Conservation (phyloP, 768 basidiomycete species). For the Multifurca ochricompacta region DNA sequence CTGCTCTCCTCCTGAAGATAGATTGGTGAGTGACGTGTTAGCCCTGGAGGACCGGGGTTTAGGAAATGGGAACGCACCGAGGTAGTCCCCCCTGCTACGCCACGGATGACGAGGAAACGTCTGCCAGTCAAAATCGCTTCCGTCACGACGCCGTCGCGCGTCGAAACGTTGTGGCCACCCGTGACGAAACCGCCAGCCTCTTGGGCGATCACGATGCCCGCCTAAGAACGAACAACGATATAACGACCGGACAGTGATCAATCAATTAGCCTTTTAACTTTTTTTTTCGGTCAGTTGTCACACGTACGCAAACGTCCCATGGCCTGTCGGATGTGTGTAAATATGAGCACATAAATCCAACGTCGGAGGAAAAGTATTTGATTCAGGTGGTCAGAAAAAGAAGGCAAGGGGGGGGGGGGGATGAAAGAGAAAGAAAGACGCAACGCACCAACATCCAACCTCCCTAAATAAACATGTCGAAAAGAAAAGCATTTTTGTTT, state of each 20-base stretch:
- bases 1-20: slow-evolving; percentile 47
- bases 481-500: no score
- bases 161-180: slow-evolving; percentile 49
- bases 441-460: slow-evolving; percentile 61
- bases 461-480: slow-evolving; percentile 56
- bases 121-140: slow-evolving; percentile 67
- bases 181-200: slow-evolving; percentile 82
- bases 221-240: no score
- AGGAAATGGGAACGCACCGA: slow-evolving; percentile 32
- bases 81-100: slow-evolving; percentile 55
- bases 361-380: no score
- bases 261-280: no score
- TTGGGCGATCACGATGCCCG: slow-evolving; percentile 84
- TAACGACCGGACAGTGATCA: no score
- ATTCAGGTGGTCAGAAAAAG: background rate
- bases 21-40: background rate
- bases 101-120: slow-evolving; percentile 74
- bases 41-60: background rate
- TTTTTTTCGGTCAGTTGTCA: no score
- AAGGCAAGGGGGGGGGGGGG: background rate
- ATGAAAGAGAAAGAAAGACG: background rate
- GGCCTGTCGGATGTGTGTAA: slow-evolving; percentile 46
- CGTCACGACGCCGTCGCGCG: slow-evolving; percentile 43
- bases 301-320: slow-evolving; percentile 77
- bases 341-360: no score